phyloP scores from a whole-genome alignment of 2,329 filamentous ascomycete genomes.

The Colletotrichum coccodes region DNA sequence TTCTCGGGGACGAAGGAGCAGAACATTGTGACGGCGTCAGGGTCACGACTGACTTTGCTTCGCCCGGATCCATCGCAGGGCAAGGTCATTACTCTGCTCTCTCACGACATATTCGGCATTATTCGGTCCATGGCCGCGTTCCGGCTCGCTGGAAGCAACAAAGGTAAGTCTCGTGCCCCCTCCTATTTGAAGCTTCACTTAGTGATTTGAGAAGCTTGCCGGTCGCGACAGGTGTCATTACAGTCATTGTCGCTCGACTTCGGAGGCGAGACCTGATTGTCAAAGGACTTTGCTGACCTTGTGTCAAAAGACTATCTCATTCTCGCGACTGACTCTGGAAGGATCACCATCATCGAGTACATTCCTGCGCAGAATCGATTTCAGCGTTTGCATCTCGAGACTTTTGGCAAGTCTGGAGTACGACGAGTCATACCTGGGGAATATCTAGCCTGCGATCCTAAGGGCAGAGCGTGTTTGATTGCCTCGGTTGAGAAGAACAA shows the following conservation, averaged over 20 bases:
- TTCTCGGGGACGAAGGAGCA: slow-evolving; percentile 97
- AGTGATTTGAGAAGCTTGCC: slow-evolving; percentile 64
- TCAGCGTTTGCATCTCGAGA: slow-evolving; percentile 91
- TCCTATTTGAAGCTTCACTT: slow-evolving; percentile 66
- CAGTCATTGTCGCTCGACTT: slow-evolving; percentile 8
- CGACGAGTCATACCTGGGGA: slow-evolving; percentile 94
- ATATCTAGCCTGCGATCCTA: slow-evolving; percentile 94
- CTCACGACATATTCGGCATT: slow-evolving; percentile 96
- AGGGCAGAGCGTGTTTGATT: slow-evolving; percentile 93
- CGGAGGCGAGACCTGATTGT: slow-evolving; percentile 15
- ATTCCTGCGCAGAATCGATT: slow-evolving; percentile 87
- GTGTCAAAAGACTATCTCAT: slow-evolving; percentile 86
- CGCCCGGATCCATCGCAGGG: slow-evolving; percentile 87
- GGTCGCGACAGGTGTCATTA: slow-evolving; percentile 17
- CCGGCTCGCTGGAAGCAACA: slow-evolving; percentile 90
- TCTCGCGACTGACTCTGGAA: slow-evolving; percentile 93
- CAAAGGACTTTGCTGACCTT: slow-evolving; percentile 31
- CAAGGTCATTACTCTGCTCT: slow-evolving; percentile 86
- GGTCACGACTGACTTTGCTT: slow-evolving; percentile 87
- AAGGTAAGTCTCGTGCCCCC: slow-evolving; percentile 76
- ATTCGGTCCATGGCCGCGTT: slow-evolving; percentile 90
- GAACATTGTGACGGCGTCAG: slow-evolving; percentile 94
- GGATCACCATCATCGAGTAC: slow-evolving; percentile 95
- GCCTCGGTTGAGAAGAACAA: slow-evolving; percentile 99
- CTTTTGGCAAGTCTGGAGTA: slow-evolving; percentile 96